phyloP scores from a whole-genome alignment of 23 red algal species.

The Gracilaria vermiculophylla region DNA sequence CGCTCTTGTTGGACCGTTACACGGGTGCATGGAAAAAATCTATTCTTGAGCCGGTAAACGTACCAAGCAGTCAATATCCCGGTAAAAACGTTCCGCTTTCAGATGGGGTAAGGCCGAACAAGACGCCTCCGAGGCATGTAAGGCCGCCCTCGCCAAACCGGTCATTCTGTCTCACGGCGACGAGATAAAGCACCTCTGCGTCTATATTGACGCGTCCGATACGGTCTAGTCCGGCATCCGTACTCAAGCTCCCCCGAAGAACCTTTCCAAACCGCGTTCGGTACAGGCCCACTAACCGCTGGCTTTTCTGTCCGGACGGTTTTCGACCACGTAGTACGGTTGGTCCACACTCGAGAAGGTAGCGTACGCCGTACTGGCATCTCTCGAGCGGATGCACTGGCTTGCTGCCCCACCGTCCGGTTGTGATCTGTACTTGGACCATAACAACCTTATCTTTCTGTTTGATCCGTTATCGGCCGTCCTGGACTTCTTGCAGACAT shows the following conservation, averaged over 20 bases:
- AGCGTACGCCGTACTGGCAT: constrained; percentile 5
- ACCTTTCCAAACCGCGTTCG: neutral
- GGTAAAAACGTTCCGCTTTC: neutral
- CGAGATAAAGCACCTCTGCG: constrained; percentile 12
- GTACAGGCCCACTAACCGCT: constrained; percentile 21
- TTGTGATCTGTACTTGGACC: constrained; percentile 18
- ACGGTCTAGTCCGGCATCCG: neutral
- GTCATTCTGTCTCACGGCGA: constrained; percentile 1
- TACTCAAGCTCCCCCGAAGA: neutral
- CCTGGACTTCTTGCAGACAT: constrained; percentile 1
- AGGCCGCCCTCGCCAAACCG: neutral
- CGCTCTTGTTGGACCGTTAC: neutral
- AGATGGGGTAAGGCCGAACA: neutral
- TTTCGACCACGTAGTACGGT: neutral
- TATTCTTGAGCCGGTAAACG: neutral
- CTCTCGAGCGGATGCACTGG: neutral
- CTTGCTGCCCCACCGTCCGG: neutral
- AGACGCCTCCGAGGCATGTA: neutral
- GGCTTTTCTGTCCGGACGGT: constrained; percentile 2
- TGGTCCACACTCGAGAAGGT: constrained; percentile 25
- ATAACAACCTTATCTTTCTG: constrained; percentile 7
- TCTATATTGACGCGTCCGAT: constrained; percentile 13
- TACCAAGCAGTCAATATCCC: neutral
- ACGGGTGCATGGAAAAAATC: neutral
- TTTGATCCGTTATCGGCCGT: constrained; percentile 2